Conservation (phyloP, 2,329 filamentous ascomycete species). For the Paecilomyces niveus region DNA sequence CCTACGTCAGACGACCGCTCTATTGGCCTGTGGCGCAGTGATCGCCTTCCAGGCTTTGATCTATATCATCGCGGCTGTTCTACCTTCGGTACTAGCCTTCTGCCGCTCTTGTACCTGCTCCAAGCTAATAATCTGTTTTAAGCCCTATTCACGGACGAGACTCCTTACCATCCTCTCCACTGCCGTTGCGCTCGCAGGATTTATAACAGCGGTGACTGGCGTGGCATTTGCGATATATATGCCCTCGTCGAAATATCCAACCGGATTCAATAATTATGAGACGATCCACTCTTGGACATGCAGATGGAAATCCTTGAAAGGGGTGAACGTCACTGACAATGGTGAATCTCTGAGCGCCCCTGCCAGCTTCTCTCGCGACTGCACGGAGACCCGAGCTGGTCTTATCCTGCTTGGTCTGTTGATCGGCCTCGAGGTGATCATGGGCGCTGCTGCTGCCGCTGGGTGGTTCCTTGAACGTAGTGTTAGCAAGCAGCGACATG, state of each 20-base stretch:
- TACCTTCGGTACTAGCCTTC: conserved; percentile 27
- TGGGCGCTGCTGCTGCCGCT: conserved; percentile 22
- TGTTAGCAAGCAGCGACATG: conserved; percentile 20
- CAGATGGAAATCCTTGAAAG: conserved; percentile 25
- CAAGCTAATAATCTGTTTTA: neutral
- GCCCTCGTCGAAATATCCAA: conserved; percentile 20
- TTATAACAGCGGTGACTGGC: conserved; percentile 26
- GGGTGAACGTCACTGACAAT: conserved; percentile 6
- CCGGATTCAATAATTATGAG: conserved; percentile 24
- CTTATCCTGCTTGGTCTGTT: conserved; percentile 29
- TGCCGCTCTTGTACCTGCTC: neutral
- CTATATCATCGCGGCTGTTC: conserved; percentile 24
- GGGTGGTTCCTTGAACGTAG: conserved; percentile 24
- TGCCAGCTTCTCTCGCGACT: conserved; percentile 30
- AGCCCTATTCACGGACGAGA: conserved; percentile 30
- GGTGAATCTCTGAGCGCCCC: conserved; percentile 19
- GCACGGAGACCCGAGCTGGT: conserved; percentile 27
- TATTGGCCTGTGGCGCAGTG: conserved; percentile 30
- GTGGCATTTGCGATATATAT: conserved; percentile 27
- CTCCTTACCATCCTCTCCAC: conserved; percentile 27
- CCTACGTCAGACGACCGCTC: conserved; percentile 30
- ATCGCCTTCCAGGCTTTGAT: conserved; percentile 24
- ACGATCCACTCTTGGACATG: conserved; percentile 37
- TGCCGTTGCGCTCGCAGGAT: conserved; percentile 25
- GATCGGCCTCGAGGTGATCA: conserved; percentile 26